Conservation (phyloP, 1,284 basidiomycete species). For the Apiotrichum brassicae region DNA sequence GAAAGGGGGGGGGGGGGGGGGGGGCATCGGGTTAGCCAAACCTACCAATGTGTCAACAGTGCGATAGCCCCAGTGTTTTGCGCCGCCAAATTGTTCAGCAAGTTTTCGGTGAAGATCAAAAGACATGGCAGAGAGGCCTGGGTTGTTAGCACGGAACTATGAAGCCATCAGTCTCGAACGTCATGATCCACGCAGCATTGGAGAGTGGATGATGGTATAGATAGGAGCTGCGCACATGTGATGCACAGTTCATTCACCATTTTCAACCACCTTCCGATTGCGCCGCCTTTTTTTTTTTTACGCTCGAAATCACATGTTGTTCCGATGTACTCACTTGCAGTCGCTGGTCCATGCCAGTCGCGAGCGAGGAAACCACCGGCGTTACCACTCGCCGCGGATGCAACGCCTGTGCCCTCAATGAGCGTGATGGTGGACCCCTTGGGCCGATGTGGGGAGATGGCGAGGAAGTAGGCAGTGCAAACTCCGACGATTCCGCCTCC, state of each 20-base stretch:
- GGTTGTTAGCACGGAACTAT: conserved; percentile 2
- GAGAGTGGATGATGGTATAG: no score
- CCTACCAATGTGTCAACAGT: conserved; percentile 51
- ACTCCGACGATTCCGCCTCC: conserved; percentile 74
- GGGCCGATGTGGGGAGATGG: conserved; percentile 24
- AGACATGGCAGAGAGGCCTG: conserved; percentile 63
- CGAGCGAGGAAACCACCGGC: conserved; percentile 85
- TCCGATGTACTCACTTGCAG: conserved; percentile 35
- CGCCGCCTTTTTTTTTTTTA: no score
- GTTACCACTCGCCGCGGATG: conserved; percentile 70
- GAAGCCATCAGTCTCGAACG: no score
- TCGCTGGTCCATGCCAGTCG: conserved; percentile 59
- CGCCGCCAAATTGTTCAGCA: conserved; percentile 65
- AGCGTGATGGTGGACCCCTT: conserved; percentile 54
- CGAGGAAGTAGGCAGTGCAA: conserved; percentile 57
- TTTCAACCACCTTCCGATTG: no score
- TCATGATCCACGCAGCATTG: no score
- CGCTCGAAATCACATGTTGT: no score
- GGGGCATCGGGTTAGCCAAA: no score
- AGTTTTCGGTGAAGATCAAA: conserved; percentile 73
- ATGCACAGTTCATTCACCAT: no score
- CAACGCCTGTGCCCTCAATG: conserved; percentile 65
- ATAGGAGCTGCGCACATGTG: no score
- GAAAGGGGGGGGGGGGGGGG: no score
- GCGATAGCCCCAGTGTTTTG: conserved; percentile 77